These are phyloP conservation scores for Agaricus bisporus DNA, from an alignment of 768 basidiomycete genomes.

Conservation along the genomic window DNA sequence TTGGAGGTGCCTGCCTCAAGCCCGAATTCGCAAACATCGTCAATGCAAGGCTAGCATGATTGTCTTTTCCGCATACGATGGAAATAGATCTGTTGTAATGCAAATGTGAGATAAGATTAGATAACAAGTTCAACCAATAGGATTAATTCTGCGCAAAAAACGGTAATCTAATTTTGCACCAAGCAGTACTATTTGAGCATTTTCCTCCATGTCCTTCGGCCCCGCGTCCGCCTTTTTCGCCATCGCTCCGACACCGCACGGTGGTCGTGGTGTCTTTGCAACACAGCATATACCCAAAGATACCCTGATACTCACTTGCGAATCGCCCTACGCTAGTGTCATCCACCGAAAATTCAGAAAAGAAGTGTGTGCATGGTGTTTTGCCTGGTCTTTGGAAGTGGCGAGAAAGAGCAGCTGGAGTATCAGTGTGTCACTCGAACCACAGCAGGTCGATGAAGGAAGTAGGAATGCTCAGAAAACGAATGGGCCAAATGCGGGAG, in stretches of 20 bases:
- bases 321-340: slow-evolving; percentile 49
- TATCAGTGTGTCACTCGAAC: slow-evolving; percentile 12
- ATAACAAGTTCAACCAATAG: slow-evolving; percentile 2
- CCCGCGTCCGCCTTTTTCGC: slow-evolving; percentile 13
- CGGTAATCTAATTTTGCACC: slow-evolving; percentile 6
- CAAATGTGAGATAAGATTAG: background rate
- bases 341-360: slow-evolving; percentile 59
- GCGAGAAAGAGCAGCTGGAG: slow-evolving; percentile 38
- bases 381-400: slow-evolving; percentile 49
- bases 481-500: slow-evolving; percentile 26
- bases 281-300: slow-evolving; percentile 32
- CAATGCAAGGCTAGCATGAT: slow-evolving; percentile 46
- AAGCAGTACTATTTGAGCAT: background rate
- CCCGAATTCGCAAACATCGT: slow-evolving; percentile 93
- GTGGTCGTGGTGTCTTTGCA: slow-evolving; percentile 52
- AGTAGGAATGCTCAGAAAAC: background rate
- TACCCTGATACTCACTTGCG: slow-evolving; percentile 36
- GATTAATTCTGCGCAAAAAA: background rate
- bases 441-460: slow-evolving; percentile 5
- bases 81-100: too few species aligned
- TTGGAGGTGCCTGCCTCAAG: slow-evolving; percentile 96
- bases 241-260: slow-evolving; percentile 32
- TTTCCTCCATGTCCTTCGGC: background rate
- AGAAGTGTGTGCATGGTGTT: slow-evolving; percentile 64
- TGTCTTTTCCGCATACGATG: too few species aligned